Conservation (phyloP, 1,139 yeast species). For the Saccharomyces pastorianus region DNA sequence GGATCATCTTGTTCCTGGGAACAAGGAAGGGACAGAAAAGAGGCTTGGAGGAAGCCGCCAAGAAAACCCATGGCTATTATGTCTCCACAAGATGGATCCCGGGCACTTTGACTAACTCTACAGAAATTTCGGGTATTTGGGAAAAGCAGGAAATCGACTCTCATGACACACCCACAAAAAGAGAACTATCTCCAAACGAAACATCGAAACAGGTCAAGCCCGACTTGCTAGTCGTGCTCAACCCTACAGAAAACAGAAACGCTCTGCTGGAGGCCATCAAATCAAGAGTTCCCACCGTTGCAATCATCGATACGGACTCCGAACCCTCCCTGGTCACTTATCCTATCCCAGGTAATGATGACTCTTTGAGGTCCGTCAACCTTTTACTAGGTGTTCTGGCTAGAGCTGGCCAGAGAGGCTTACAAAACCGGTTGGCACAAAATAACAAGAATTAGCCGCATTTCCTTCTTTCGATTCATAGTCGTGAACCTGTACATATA, state of each 20-base stretch:
- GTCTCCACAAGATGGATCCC: constrained; percentile 89
- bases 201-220: constrained; percentile 57
- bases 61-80: constrained; percentile 68
- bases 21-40: constrained; percentile 72
- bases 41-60: constrained; percentile 72
- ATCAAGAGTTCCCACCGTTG: constrained; percentile 84
- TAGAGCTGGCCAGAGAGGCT: constrained; percentile 77
- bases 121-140: constrained; percentile 58
- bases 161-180: constrained; percentile 52
- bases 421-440: constrained; percentile 43
- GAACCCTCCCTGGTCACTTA: constrained; percentile 86
- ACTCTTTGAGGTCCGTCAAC: constrained; percentile 71
- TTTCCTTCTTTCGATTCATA: background rate
- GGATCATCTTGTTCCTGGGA: constrained; percentile 76
- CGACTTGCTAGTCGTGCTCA: constrained; percentile 75
- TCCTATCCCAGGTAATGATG: constrained; percentile 95
- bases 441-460: constrained; percentile 25
- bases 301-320: constrained; percentile 86
- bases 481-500: background rate
- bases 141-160: constrained; percentile 61
- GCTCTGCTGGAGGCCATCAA: constrained; percentile 77
- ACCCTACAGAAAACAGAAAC: constrained; percentile 81
- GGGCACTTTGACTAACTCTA: constrained; percentile 83
- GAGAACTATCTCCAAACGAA: constrained; percentile 44
- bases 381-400: constrained; percentile 76